A percentile compares a stretch with the other conserved stretches of the same genome.
Conservation (phyloP, 2,329 filamentous ascomycete species). For the Dothistroma pini region DNA sequence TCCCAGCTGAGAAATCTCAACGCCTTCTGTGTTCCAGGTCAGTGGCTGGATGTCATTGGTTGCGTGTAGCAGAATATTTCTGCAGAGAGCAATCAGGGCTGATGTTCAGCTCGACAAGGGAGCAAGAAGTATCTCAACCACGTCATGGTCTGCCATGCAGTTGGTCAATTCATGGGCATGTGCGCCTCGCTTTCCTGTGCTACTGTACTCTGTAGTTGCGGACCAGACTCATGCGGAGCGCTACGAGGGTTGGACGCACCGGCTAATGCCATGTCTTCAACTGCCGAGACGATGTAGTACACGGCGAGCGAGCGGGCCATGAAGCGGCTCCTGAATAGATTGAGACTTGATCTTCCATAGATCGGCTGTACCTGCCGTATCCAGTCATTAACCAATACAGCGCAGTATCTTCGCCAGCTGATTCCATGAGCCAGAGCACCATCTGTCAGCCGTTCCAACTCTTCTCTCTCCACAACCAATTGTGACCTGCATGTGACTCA, state of each 20-base stretch:
- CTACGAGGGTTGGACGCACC: background rate
- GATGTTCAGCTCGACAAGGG: background rate
- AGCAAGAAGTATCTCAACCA: background rate
- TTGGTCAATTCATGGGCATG: background rate
- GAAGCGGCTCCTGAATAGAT: background rate
- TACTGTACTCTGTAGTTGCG: too few species aligned
- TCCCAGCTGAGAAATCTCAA: too few species aligned
- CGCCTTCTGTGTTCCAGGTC: too few species aligned
- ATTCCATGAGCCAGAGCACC: too few species aligned
- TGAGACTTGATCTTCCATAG: background rate
- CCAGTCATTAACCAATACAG: background rate
- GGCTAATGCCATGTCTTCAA: background rate
- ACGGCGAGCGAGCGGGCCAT: background rate
- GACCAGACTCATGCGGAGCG: too few species aligned
- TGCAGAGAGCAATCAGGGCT: background rate
- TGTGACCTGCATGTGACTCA: too few species aligned
- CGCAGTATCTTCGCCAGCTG: too few species aligned
- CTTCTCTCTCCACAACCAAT: too few species aligned
- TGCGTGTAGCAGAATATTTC: too few species aligned
- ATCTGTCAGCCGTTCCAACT: background rate
- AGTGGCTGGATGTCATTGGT: too few species aligned
- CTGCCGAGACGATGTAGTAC: background rate
- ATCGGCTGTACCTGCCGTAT: background rate
- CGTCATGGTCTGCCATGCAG: background rate
- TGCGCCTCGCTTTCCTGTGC: too few species aligned